Evolutionary conservation across 1,139 yeast species (phyloP), one percentile per base, ranked within the genome.

Genomic region (Debaryomyces nepalensis): DNA sequence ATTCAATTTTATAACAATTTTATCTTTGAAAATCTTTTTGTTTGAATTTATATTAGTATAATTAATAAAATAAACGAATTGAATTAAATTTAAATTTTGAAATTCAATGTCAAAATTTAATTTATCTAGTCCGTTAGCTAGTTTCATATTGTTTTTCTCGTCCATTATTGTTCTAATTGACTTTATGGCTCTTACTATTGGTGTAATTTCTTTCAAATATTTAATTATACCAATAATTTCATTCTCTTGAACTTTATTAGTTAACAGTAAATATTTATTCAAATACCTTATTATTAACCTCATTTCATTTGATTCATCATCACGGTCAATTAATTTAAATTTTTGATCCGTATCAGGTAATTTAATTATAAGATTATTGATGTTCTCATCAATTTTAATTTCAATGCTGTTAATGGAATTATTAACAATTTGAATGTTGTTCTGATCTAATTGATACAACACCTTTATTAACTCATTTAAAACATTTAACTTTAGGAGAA

Each of bases 21-120:
- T 67, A 44, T 73, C 77, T 43, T 63, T 70, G 39, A 59, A 52
- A 14, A 71, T 55, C 52, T 67, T 70, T 47, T 70, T 71, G 3
- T 64, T 47, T 11, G 63, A 49, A 16, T 50, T 49, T 11, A 64
- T 55, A 37, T 57, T 57, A 4, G 52, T 49, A 39, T 63, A 61
- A 46, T 68, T 70, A 37, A 72, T 45, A 39, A 58, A 56, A 47
- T 62, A 72, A 6, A 70, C 54, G 20, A 64, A 61, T 46, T 69
- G 74, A 15, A 71, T 51, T 31, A 53, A 52, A 44, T 70, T 66
- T 39, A 73, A 57, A 30, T 63, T 61, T 20, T 59, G 54, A 33
- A 70, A 53, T 33, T 64, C 63, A 9, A 64, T 51, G 43, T 73
- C 77, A 41, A 71, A 66, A 26, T 53, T 50, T 15, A 73, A 50